phyloP scores from a whole-genome alignment of 208 protist species.

The Leishmania martiniquensis region DNA sequence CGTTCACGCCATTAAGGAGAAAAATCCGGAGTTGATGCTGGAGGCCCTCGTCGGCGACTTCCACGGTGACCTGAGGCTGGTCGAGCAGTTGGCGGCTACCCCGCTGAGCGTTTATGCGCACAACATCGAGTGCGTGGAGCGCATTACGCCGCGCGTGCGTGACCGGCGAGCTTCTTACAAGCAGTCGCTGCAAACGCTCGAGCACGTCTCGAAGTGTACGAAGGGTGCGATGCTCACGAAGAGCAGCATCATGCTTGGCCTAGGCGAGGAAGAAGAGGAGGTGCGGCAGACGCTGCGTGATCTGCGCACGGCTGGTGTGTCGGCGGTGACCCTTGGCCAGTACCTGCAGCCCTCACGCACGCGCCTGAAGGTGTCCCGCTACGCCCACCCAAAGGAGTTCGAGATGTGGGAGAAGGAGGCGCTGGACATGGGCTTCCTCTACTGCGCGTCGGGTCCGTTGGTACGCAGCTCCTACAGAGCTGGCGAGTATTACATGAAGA shows the following conservation, averaged over 20 bases:
- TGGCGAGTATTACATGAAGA: constrained; percentile 96
- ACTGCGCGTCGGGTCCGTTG: constrained; percentile 97
- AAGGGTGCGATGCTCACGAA: constrained; percentile 95
- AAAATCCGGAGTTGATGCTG: constrained; percentile 81
- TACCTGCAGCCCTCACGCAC: constrained; percentile 96
- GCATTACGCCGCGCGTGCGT: constrained; percentile 90
- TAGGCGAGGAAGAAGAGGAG: constrained; percentile 97
- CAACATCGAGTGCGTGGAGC: constrained; percentile 98
- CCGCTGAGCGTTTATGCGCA: constrained; percentile 98
- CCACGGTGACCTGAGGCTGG: constrained; percentile 82
- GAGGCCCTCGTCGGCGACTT: constrained; percentile 98
- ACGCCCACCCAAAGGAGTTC: constrained; percentile 97
- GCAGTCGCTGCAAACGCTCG: constrained; percentile 95
- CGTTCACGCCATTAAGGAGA: constrained; percentile 88
- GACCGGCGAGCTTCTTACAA: constrained; percentile 95
- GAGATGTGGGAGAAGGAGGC: constrained; percentile 95
- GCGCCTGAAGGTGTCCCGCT: constrained; percentile 97
- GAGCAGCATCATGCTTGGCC: constrained; percentile 98
- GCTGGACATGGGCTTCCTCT: constrained; percentile 95
- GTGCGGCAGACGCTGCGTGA: constrained; percentile 96
- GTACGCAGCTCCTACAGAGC: constrained; percentile 96
- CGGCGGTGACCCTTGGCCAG: constrained; percentile 96
- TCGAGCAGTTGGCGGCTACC: constrained; percentile 88
- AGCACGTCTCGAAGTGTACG: constrained; percentile 88
- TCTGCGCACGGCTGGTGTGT: constrained; percentile 92